phyloP scores from a whole-genome alignment of 345 rosid genomes.

The Toxicodendron radicans region DNA sequence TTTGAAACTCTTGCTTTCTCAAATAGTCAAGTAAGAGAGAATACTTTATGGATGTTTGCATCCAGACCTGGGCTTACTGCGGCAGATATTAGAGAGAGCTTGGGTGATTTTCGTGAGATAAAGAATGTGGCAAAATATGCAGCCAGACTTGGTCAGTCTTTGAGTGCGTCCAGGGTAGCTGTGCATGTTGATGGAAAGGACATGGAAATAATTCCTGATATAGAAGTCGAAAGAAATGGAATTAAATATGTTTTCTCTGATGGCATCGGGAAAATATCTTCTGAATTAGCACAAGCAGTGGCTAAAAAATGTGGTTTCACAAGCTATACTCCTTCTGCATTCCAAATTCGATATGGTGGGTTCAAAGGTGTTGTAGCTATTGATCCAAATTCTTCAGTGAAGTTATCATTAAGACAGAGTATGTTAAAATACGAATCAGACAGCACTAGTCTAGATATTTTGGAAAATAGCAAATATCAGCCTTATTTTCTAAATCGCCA shows the following conservation, averaged over 20 bases:
- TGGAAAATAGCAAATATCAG: constrained; percentile 45
- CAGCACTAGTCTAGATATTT: constrained; percentile 38
- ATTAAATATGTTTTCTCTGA: constrained; percentile 41
- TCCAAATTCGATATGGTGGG: constrained; percentile 57
- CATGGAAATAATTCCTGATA: constrained; percentile 33
- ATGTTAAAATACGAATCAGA: constrained; percentile 43
- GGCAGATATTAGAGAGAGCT: constrained; percentile 33
- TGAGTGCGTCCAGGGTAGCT: constrained; percentile 49
- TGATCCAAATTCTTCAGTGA: constrained; percentile 40
- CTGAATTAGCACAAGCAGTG: constrained; percentile 31
- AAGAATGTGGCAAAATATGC: constrained; percentile 53
- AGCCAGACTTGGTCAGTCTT: constrained; percentile 51
- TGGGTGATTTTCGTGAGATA: constrained; percentile 41
- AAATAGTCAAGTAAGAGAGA: constrained; percentile 46
- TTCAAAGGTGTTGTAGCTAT: constrained; percentile 54
- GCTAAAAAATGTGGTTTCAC: constrained; percentile 40
- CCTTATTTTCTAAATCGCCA: constrained; percentile 50
- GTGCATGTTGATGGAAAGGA: constrained; percentile 32
- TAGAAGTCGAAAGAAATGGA: constrained; percentile 19
- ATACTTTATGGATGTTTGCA: constrained; percentile 60
- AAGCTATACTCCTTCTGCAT: constrained; percentile 37
- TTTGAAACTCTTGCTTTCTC: constrained; percentile 55
- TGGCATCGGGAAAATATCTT: constrained; percentile 55
- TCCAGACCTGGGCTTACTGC: constrained; percentile 38
- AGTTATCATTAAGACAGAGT: constrained; percentile 47